Evolutionary conservation across 495 filamentous ascomycete genomes (phyloP).

Genomic region (Cairneyella variabilis): DNA sequence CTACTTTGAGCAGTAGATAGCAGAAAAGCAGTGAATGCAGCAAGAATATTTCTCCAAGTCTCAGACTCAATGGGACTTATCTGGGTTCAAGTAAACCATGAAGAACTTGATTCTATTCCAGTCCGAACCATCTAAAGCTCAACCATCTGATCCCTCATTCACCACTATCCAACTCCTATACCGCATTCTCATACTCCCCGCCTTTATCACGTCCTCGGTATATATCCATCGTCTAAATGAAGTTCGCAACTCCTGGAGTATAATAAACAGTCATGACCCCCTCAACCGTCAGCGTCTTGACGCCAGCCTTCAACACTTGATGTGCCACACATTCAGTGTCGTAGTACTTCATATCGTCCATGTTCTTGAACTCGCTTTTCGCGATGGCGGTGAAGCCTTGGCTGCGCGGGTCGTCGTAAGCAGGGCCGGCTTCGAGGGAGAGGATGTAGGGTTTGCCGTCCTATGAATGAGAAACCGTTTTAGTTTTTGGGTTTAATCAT

Average conservation of each 20-base stretch:
- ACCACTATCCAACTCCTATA: background rate
- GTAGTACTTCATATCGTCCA: constrained; percentile 71
- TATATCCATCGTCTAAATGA: background rate
- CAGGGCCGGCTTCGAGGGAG: constrained; percentile 6
- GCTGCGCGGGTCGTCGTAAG: background rate
- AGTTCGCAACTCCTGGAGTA: background rate
- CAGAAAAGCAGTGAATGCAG: too few species aligned
- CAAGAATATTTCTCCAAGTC: too few species aligned
- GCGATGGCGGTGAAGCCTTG: constrained; percentile 58
- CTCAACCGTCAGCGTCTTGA: constrained; percentile 7
- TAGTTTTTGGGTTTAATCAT: background rate
- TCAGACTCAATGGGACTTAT: too few species aligned
- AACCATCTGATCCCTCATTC: too few species aligned
- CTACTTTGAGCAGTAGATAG: too few species aligned
- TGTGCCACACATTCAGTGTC: constrained; percentile 51
- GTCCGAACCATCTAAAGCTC: too few species aligned
- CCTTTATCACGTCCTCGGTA: background rate
- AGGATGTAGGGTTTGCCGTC: constrained; percentile 20
- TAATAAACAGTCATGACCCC: constrained; percentile 14
- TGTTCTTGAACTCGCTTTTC: constrained; percentile 53
- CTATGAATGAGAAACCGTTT: background rate
- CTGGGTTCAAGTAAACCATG: too few species aligned
- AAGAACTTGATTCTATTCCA: too few species aligned
- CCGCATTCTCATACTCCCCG: background rate
- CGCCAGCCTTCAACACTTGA: constrained; percentile 13